phyloP scores from a whole-genome alignment of 305 asterid genomes.

The Fraxinus dipetala region DNA sequence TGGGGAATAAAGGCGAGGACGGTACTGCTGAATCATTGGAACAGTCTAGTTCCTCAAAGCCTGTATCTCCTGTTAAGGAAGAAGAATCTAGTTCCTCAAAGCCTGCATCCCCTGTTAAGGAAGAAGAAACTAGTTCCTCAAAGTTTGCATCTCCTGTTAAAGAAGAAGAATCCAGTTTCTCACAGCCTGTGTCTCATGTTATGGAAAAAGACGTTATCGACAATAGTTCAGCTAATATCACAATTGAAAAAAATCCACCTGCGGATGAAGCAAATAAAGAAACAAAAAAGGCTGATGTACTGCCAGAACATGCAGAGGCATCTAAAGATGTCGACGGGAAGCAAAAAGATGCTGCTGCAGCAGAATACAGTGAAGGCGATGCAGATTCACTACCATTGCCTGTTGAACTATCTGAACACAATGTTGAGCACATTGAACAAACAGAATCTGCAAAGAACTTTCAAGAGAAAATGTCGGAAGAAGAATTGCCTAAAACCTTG shows the following conservation, averaged over 20 bases:
- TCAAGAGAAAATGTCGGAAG: constrained; percentile 40
- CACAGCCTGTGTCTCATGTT: constrained; percentile 27
- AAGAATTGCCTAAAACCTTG: constrained; percentile 28
- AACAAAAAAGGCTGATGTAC: constrained; percentile 21
- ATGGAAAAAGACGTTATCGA: constrained; percentile 28
- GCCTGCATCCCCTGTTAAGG: constrained; percentile 25
- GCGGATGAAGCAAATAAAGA: constrained; percentile 39
- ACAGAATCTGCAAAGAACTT: constrained; percentile 30
- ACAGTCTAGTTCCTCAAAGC: constrained; percentile 30
- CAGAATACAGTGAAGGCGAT: constrained; percentile 38
- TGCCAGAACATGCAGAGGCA: constrained; percentile 39
- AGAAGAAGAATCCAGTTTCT: constrained; percentile 35
- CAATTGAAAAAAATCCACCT: constrained; percentile 31
- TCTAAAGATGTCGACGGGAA: constrained; percentile 28
- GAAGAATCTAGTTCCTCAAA: constrained; percentile 32
- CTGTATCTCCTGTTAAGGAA: constrained; percentile 34
- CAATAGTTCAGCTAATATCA: constrained; percentile 30
- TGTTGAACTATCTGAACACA: constrained; percentile 41
- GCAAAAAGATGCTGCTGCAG: constrained; percentile 27
- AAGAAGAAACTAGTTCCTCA: no score
- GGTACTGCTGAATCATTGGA: constrained; percentile 33
- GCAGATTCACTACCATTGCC: constrained; percentile 32
- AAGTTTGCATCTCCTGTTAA: constrained; percentile 25
- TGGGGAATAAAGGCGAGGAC: constrained; percentile 62
- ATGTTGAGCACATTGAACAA: constrained; percentile 35